Evolutionary conservation across 2,329 filamentous ascomycete species (phyloP).

Genomic region (Graphiopsis chlorocephala): DNA sequence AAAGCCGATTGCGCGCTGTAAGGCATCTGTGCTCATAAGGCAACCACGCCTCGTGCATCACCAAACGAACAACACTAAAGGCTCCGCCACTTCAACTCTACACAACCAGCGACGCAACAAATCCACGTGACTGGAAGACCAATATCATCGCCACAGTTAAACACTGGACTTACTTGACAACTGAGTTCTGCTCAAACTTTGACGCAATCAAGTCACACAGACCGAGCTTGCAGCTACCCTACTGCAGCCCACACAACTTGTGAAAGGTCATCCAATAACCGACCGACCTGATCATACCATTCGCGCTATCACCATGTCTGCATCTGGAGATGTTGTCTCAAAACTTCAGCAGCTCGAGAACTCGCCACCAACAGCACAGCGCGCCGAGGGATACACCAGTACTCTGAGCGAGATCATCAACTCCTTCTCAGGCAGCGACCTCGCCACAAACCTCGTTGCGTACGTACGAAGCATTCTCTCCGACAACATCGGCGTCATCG

Average conservation of each 20-base stretch:
- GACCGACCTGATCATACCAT: not conserved
- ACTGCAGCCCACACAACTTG: not conserved
- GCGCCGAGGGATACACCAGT: conserved; percentile 53
- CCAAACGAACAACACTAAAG: not conserved
- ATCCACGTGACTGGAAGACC: not conserved
- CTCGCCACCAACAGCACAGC: conserved; percentile 15
- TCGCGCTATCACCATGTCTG: not conserved
- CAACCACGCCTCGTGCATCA: not conserved
- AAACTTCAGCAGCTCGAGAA: conserved; percentile 8
- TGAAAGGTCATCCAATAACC: not conserved
- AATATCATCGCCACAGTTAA: not conserved
- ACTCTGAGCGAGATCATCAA: conserved; percentile 57
- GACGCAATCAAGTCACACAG: not conserved
- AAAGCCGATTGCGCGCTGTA: not conserved
- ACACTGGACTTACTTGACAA: not conserved
- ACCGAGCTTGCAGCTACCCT: not conserved
- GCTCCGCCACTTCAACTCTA: not conserved
- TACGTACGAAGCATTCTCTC: conserved; percentile 63
- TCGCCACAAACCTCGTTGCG: conserved; percentile 62
- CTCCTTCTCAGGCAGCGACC: conserved; percentile 43
- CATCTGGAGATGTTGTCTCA: conserved; percentile 1
- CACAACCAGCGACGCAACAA: not conserved
- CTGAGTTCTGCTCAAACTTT: not conserved
- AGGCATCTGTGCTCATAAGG: not conserved
- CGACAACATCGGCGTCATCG: conserved; percentile 72